A percentile compares a stretch with the other conserved stretches of the same genome.
These are phyloP conservation scores for Neurospora sp. DNA, from an alignment of 495 filamentous ascomycete species.

Conservation along the genomic window DNA sequence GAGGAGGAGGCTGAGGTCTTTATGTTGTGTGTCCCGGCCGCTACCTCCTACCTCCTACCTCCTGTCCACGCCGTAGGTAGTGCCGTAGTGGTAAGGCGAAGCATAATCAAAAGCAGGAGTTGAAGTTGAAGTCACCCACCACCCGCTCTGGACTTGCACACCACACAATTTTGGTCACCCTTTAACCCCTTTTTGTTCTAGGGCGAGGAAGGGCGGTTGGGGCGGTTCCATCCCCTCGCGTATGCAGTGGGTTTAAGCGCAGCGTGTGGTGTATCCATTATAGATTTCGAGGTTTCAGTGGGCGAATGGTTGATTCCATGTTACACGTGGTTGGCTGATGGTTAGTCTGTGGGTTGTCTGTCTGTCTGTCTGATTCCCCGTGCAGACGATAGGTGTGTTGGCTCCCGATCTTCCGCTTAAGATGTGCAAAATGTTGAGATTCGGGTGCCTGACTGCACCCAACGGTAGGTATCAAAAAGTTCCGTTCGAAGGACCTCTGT, in stretches of 20 bases:
- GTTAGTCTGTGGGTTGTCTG: background rate
- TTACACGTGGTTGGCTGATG: background rate
- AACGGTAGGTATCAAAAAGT: background rate
- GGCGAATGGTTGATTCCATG: background rate
- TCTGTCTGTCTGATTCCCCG: background rate
- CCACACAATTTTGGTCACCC: background rate
- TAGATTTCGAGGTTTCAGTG: background rate
- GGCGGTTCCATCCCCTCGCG: background rate
- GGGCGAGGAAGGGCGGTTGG: background rate
- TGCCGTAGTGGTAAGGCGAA: background rate
- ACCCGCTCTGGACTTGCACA: background rate
- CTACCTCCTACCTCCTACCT: background rate
- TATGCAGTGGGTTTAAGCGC: background rate
- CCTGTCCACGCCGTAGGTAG: background rate
- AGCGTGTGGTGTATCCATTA: background rate
- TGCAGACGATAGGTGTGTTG: background rate
- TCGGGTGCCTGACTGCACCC: background rate
- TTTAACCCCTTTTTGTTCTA: background rate
- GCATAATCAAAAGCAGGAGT: background rate
- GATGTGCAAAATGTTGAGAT: background rate
- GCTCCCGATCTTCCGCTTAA: background rate
- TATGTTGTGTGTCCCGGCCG: background rate
- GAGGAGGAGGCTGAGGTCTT: background rate
- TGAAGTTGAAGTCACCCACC: background rate
- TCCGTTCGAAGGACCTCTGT: background rate